These are phyloP conservation scores for Verticillium nubilum DNA, from an alignment of 2,329 filamentous ascomycete species.

Conservation along the genomic window DNA sequence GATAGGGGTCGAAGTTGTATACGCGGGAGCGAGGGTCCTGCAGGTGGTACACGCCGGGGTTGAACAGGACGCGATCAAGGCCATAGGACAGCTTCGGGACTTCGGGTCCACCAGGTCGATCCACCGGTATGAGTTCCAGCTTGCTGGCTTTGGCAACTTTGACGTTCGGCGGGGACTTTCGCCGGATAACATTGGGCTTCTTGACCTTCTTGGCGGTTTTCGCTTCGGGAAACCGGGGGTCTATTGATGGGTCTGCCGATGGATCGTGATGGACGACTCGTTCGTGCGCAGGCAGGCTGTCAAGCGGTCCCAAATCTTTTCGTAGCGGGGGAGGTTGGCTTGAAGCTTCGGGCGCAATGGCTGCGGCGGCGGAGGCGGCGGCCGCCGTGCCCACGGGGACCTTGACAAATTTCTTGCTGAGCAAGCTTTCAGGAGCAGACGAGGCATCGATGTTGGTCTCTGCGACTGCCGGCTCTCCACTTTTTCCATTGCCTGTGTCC, in stretches of 20 bases:
- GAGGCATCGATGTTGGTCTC: not conserved
- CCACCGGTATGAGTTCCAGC: constrained; percentile 24
- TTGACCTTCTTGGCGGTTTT: not conserved
- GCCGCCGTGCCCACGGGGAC: not conserved
- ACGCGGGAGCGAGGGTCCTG: constrained; percentile 84
- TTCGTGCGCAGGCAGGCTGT: not conserved
- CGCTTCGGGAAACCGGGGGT: not conserved
- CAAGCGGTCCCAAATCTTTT: not conserved
- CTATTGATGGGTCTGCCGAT: not conserved
- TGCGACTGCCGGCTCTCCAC: no score
- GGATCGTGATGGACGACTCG: not conserved
- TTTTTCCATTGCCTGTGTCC: not conserved
- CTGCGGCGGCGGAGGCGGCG: not conserved
- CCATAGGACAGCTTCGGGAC: constrained; percentile 66
- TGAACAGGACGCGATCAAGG: constrained; percentile 89
- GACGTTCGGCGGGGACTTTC: constrained; percentile 1
- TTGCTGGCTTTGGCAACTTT: not conserved
- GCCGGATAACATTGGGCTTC: not conserved
- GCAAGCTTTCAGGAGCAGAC: not conserved
- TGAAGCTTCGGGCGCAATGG: not conserved
- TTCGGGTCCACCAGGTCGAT: constrained; percentile 21
- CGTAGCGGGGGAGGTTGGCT: not conserved
- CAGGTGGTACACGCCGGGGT: constrained; percentile 84
- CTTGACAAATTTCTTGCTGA: not conserved
- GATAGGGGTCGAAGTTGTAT: constrained; percentile 95